Percentiles rank a stretch among this genome's conserved stretches.
These are phyloP conservation scores for baker's yeast (Saccharomyces cerevisiae) DNA, from an alignment of 805 yeast species.

Conservation along the genomic window DNA sequence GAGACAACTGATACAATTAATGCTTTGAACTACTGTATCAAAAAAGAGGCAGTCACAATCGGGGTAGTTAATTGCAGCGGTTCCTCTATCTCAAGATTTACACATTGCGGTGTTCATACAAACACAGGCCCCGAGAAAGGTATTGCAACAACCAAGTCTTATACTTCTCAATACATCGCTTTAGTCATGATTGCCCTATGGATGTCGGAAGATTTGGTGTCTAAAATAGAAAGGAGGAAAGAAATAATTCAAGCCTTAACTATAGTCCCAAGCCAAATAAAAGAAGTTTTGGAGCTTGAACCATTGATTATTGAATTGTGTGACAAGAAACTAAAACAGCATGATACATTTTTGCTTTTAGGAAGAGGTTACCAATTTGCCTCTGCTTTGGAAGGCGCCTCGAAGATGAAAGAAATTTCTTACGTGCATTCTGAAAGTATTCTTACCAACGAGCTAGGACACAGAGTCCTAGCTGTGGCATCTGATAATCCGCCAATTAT, in stretches of 20 bases:
- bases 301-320: constrained; percentile 69
- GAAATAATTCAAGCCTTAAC: constrained; percentile 83
- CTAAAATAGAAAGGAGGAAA: constrained; percentile 63
- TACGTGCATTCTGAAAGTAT: constrained; percentile 99
- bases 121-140: constrained; percentile 99
- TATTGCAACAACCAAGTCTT: constrained; percentile 97
- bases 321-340: constrained; percentile 60
- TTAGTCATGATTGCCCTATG: constrained; percentile 93
- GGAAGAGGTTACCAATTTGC: constrained; percentile 98
- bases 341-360: constrained; percentile 77
- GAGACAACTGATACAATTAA: constrained; percentile 97
- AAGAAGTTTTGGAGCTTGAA: constrained; percentile 64
- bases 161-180: constrained; percentile 96
- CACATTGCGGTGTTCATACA: constrained; percentile 98
- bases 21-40: constrained; percentile 90
- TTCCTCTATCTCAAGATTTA: constrained; percentile 89
- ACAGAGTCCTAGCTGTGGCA: constrained; percentile 93
- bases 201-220: constrained; percentile 81
- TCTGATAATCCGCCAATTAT: constrained; percentile 90
- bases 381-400: constrained; percentile 95
- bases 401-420: constrained; percentile 94
- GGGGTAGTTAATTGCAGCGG: constrained; percentile 98
- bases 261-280: constrained; percentile 78
- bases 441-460: constrained; percentile 96
- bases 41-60: constrained; percentile 93